Base-by-base conservation (phyloP, 257 asterid genomes). In the Apocynum venetum region DNA sequence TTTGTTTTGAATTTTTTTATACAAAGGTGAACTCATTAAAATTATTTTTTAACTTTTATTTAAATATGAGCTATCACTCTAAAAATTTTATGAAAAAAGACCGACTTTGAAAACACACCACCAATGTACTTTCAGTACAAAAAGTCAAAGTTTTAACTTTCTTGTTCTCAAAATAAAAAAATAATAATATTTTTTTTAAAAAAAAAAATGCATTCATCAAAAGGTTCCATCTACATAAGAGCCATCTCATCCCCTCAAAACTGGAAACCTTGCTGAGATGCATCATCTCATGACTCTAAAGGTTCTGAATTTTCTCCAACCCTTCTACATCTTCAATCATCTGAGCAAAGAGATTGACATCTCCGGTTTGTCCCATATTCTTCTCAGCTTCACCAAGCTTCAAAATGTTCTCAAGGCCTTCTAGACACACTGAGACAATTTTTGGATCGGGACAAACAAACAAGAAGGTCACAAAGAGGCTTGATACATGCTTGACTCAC, bases 351-450 rank as follows among this genome's bases (percentile, higher is more conserved):
- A 80, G 68, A 77, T 91, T 91, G 64, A 79, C 85, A 75, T 89
- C 93, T 41, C 87, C 91, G 0, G 86, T 81, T 20, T 43, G 73
- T 2, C 97, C 96, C 77, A 85, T 36, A 75, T 79, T 88, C 93
- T 91, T 91, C 85, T 88, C 96, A 40, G 92, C 84, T 79, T 91
- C 96, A 14, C 97, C 97, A 8, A 89, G 88, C 87, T 91, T 91
- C 74, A 91, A 57, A 73, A 91, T 91, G 81, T 89, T 91, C 56
- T 91, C 97, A 9, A 91, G 93, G 76, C 96, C 97, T 80, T 91
- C 97, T 70, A 91, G 77, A 70, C 96, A 86, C 13, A 91, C 96
- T 0, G 92, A 86, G 48, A 91, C 92, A n/a, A 91, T 90, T 75
- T 93, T 90, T 68, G 97, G 92, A 78, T 91, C 97, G 19, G 96